Evolutionary conservation across 208 protist species (phyloP).

Genomic region (Wallacemonas collosoma): DNA sequence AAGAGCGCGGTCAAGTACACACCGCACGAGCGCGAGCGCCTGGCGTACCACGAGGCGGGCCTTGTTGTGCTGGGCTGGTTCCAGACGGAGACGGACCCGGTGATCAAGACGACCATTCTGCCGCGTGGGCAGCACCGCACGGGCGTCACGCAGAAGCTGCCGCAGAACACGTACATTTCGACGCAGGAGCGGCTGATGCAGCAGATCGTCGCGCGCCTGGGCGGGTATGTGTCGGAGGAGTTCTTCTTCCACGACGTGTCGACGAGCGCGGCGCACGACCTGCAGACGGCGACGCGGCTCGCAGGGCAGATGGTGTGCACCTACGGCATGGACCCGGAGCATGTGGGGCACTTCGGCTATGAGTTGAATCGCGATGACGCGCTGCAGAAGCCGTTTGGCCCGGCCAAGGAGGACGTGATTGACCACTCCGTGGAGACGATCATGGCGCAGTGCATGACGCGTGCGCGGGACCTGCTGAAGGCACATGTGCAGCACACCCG

Average conservation of each 20-base stretch:
- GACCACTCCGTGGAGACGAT: slow-evolving; percentile 88
- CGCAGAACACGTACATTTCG: slow-evolving; percentile 81
- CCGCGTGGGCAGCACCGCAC: slow-evolving; percentile 75
- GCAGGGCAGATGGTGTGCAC: slow-evolving; percentile 82
- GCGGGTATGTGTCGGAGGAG: slow-evolving; percentile 95
- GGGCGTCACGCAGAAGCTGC: slow-evolving; percentile 79
- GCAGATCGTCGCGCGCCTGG: slow-evolving; percentile 74
- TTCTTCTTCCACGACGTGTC: slow-evolving; percentile 94
- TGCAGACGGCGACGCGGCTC: slow-evolving; percentile 88
- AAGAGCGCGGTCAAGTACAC: slow-evolving; percentile 88
- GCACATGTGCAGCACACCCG: slow-evolving; percentile 62
- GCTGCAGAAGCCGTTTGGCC: slow-evolving; percentile 95
- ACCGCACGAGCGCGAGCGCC: slow-evolving; percentile 73
- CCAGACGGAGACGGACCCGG: slow-evolving; percentile 86
- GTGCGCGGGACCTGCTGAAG: slow-evolving; percentile 60
- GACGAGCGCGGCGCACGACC: slow-evolving; percentile 80
- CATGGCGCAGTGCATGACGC: slow-evolving; percentile 70
- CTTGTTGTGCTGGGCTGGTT: slow-evolving; percentile 93
- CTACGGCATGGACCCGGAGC: slow-evolving; percentile 87
- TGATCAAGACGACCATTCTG: slow-evolving; percentile 92
- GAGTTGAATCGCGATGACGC: slow-evolving; percentile 59
- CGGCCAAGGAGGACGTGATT: slow-evolving; percentile 91
- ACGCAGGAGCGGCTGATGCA: slow-evolving; percentile 72
- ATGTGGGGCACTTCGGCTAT: slow-evolving; percentile 87
- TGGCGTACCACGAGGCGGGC: slow-evolving; percentile 95